These are phyloP conservation scores for Citrus cavaleriei DNA, from an alignment of 345 rosid species.

Conservation along the genomic window DNA sequence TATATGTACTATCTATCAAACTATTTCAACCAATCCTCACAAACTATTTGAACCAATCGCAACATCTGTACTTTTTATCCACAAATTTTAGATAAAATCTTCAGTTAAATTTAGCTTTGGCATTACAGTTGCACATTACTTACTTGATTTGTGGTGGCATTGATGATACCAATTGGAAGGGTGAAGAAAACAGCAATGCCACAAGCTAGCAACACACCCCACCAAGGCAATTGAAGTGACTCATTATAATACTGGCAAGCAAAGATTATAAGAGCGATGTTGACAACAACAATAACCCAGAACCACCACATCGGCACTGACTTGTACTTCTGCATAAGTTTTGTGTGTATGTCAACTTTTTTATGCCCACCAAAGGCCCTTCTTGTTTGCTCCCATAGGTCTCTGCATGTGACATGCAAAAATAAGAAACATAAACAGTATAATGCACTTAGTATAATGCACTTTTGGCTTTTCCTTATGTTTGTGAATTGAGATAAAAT, in stretches of 20 bases:
- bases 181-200: constrained; percentile 72
- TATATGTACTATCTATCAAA: too few relatives aligned
- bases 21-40: background rate
- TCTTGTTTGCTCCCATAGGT: constrained; percentile 55
- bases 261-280: constrained; percentile 47
- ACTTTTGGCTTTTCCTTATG: background rate
- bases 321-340: constrained; percentile 69
- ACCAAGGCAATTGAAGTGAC: constrained; percentile 81
- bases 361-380: constrained; percentile 45
- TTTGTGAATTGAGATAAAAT: background rate
- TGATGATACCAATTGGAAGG: constrained; percentile 72
- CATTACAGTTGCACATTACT: background rate
- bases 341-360: constrained; percentile 71
- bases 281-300: constrained; percentile 41
- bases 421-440: background rate
- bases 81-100: background rate
- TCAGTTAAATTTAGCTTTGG: background rate
- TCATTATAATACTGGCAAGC: constrained; percentile 56
- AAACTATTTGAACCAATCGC: background rate
- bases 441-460: background rate
- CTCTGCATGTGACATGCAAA: constrained; percentile 32
- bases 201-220: constrained; percentile 87
- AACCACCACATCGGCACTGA: constrained; percentile 85
- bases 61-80: background rate
- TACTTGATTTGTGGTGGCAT: constrained; percentile 72